Base-by-base conservation (phyloP, 176 grass and related monocot genomes). In the Chrysopogon serrulatus region DNA sequence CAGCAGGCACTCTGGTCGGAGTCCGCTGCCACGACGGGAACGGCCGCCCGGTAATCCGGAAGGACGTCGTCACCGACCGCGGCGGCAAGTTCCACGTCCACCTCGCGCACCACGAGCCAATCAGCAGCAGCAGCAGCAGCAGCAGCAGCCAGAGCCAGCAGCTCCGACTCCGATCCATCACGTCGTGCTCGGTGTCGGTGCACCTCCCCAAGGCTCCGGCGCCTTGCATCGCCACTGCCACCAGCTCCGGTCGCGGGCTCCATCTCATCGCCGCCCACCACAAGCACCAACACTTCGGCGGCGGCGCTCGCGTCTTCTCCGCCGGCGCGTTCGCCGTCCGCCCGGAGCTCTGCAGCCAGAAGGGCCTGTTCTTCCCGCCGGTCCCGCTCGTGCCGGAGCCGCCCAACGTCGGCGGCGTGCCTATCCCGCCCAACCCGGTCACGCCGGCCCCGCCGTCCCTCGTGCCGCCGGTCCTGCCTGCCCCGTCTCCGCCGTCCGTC, bases 391-490 rank as follows among this genome's bases (percentile, higher is more conserved):
- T 89, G 49, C 82, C 87, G 32, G 87, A 89, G 63, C 87, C 87
- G 12, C 87, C 82, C 0, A 89, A 89, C 87, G 23, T 85, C 24
- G 87, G 87, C 41, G 87, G 87, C 77, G 87, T 89, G 82, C 87
- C 87, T 0, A 81, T 89, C 51, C 87, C 82, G 21, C 87, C 87
- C 6, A 89, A 89, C 82, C 87, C 87, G 10, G 24, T 89, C 49
- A 89, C 82, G 62, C 87, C 82, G 0, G 82, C 82, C 1, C 87
- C 87, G 62, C 87, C 87, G 18, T 75, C 87, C 0, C 82, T 89
- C 32, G 61, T 89, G 40, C 87, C 87, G 1, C 87, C 87, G 63
- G 3, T 85, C 23, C n/a, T 85, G 0, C 87, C 82, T 32, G 34
- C 87, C 2, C 87, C 82, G 32, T 85, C 87, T 1, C 87, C 87